Base-by-base conservation (phyloP, 2,329 filamentous ascomycete species). In the Paraconiothyrium sp. region DNA sequence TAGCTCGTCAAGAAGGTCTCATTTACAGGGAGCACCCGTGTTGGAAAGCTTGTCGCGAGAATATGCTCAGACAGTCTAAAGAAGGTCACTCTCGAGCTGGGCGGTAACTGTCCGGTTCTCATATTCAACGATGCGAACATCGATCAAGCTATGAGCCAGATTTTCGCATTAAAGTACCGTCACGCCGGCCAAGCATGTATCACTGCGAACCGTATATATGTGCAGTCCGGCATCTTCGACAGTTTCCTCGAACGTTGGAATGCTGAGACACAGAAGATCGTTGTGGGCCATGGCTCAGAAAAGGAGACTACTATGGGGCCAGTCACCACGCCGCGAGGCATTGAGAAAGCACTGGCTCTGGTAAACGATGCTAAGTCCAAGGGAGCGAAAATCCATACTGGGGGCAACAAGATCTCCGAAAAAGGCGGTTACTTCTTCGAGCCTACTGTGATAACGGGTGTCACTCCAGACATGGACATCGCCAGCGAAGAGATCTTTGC, bases 151-250 rank as follows among this genome's bases (percentile, higher is more conserved):
- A 73, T 79, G 59, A 62, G 62, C 8, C 83, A 66, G 77, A 82
- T 74, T 72, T 83, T 83, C 67, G 72, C 80, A 0, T 75, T 87
- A 20, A 86, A 86, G 70, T 86, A 83, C 78, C 80, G 85, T 9
- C 86, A 89, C 70, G 87, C 88, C 2, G 88, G 88, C 2, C 88
- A 90, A 74, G 86, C 87, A 3, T 90, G 88, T 67, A 86, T 90
- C 63, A 87, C 87, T 0, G 88, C 88, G 8, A 90, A 90, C 71
- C 82, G 88, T 0, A 84, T 91, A 32, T 90, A 88, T 71, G 85
- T 91, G 2, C 88, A 91, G 72, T 81, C 80, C 2, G 84, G 84
- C 13, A 84, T 92, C 9, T 88, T 89, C 74, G 86, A 89, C 41
- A 80, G 81, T 39, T 90, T 91, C 67, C 80, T 88, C 4, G 77